phyloP scores from a whole-genome alignment of 225 moss, liverwort and hornwort genomes.

The Antitrichia curtipendula region DNA sequence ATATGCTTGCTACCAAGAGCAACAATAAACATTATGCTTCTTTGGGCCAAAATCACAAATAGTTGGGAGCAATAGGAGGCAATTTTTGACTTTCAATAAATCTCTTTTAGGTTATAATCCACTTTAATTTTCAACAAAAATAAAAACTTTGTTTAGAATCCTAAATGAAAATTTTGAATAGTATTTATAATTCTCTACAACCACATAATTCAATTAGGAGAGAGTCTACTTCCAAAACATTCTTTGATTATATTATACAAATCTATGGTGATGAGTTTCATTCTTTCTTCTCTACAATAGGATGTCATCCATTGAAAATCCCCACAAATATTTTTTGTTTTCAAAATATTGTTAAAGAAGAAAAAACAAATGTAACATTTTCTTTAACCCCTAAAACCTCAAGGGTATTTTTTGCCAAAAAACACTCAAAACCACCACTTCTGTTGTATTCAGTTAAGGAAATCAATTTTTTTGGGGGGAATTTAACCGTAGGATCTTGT shows the following conservation, averaged over 20 bases:
- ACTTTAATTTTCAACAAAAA: too few relatives aligned
- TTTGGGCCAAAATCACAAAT: not conserved
- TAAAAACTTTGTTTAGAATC: not conserved
- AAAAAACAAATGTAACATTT: not conserved
- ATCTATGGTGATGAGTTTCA: too few relatives aligned
- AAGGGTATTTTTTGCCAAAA: too few relatives aligned
- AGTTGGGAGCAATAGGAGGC: not conserved
- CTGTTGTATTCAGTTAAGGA: too few relatives aligned
- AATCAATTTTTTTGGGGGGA: too few relatives aligned
- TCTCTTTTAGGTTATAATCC: not conserved
- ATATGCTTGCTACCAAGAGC: too few relatives aligned
- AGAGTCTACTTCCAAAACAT: not conserved
- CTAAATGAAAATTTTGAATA: not conserved
- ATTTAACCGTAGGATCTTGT: too few relatives aligned
- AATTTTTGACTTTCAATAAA: not conserved
- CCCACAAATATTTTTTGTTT: accelerated
- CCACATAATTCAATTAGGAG: not conserved
- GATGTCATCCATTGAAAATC: not conserved
- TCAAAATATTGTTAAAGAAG: not conserved
- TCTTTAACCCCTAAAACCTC: too few relatives aligned
- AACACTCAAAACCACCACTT: too few relatives aligned
- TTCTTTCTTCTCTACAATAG: not conserved
- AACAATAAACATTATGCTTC: not conserved
- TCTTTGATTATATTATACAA: not conserved
- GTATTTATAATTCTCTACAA: not conserved